Base-by-base conservation (phyloP, 2,329 filamentous ascomycete species). In the Cercospora sp. region DNA sequence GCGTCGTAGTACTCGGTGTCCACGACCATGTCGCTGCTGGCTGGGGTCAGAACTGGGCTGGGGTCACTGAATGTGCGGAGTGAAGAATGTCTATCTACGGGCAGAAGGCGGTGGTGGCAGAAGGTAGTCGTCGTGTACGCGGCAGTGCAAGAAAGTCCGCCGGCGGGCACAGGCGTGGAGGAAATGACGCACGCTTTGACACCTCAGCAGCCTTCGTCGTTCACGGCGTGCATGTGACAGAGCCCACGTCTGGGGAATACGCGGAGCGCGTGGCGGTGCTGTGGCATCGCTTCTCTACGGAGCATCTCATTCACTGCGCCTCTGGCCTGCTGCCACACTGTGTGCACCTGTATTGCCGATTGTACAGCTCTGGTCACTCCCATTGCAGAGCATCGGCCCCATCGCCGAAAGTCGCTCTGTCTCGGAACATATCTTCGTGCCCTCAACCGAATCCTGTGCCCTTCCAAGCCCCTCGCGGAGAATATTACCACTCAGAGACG, bases 1-100 rank as follows among this genome's bases (percentile, higher is more conserved):
- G 88, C 86, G 80, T 98, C 93, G 85, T 99, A 99, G 74, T 98
- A 90, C 82, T 95, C 97, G 65, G 92, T 95, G 84, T 98, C 94
- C 77, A 92, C 92, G 75, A 97, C 93, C 94, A 98, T 97, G 43
- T 57, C 55, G 45, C n/a, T 18, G 28, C 43, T 24, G 43, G 28
- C 16, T 34, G 61, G 37, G 1, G 28, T 28, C 12, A 30, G 40
- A n/a, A 40, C 37, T 40, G 37, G 37, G 37, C 37, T 40, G 37
- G 37, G 16, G 6, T n/a, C 37, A 40, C 45, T 51, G 45, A 24
- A 21, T 21, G 45, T 24, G 45, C 18, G 21, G 45, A 51, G 18
- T n/a, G 53, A 58, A 58, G 53, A 58, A 58, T 58, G 58, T 37
- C n/a, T 9, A 40, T 37, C 3, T 9, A 40, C 58, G 34, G 58